Conservation (phyloP, 495 filamentous ascomycete genomes). For the Penicillium alfredii region DNA sequence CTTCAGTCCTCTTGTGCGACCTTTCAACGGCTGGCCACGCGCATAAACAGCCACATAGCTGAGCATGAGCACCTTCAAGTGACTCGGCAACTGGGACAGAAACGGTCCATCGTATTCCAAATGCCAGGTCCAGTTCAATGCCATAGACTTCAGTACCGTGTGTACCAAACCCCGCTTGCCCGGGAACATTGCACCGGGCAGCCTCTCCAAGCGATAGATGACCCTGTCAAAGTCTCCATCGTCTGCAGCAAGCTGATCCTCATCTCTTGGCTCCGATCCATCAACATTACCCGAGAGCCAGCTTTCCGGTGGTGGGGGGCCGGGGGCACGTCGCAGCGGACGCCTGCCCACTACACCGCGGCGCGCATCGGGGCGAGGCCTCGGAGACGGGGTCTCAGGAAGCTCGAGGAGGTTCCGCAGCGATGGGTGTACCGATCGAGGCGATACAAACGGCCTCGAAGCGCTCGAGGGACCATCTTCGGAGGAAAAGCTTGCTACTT, state of each 20-base stretch:
- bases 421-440: conserved; percentile 48
- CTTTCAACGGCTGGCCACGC: conserved; percentile 21
- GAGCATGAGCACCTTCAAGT: conserved; percentile 55
- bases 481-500: conserved; percentile 17
- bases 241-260: conserved; percentile 1
- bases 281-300: conserved; percentile 50
- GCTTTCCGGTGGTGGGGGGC: conserved; percentile 65
- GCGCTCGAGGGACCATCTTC: conserved; percentile 13
- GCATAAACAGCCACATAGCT: conserved; percentile 56
- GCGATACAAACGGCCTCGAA: conserved; percentile 12
- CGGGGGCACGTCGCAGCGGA: conserved; percentile 49
- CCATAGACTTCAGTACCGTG: conserved; percentile 53
- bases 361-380: conserved; percentile 50
- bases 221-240: conserved; percentile 7
- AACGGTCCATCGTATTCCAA: conserved; percentile 60
- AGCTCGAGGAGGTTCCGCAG: conserved; percentile 59
- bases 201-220: conserved; percentile 32
- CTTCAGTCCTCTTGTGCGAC: conserved; percentile 25
- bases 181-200: conserved; percentile 44
- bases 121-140: conserved; percentile 64
- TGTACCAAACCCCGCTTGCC: conserved; percentile 49
- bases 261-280: background rate
- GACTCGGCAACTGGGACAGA: conserved; percentile 55
- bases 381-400: conserved; percentile 62
- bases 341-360: conserved; percentile 32